phyloP scores from a whole-genome alignment of 2,329 filamentous ascomycete species.

The Sarocladium oryzae region DNA sequence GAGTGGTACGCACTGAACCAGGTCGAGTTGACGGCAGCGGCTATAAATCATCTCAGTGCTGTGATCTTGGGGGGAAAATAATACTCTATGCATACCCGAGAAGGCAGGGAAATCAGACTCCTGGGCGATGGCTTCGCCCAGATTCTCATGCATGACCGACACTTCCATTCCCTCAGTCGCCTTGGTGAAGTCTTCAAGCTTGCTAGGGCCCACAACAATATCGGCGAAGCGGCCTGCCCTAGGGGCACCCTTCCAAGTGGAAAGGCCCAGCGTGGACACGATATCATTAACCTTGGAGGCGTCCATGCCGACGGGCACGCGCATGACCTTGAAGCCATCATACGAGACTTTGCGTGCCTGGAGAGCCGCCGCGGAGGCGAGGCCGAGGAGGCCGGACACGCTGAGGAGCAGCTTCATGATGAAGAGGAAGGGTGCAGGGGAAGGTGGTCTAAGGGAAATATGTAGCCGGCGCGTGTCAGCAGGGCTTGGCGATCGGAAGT shows the following conservation, averaged over 20 bases:
- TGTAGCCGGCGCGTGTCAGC: neutral
- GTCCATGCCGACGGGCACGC: slow-evolving; percentile 29
- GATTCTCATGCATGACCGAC: slow-evolving; percentile 31
- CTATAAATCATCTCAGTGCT: neutral
- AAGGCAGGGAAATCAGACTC: slow-evolving; percentile 19
- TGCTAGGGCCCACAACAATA: slow-evolving; percentile 31
- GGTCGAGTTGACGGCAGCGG: slow-evolving; percentile 15
- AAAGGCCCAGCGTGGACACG: slow-evolving; percentile 26
- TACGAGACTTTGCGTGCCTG: slow-evolving; percentile 26
- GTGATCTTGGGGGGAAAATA: neutral
- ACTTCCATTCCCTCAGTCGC: slow-evolving; percentile 22
- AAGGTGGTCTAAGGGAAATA: neutral
- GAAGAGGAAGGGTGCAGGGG: neutral
- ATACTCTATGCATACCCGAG: neutral
- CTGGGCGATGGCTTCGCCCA: slow-evolving; percentile 30
- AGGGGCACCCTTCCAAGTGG: slow-evolving; percentile 17
- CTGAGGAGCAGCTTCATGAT: slow-evolving; percentile 7
- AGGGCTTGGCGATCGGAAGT: neutral
- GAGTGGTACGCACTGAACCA: slow-evolving; percentile 46
- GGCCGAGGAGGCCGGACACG: neutral
- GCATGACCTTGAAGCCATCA: slow-evolving; percentile 38
- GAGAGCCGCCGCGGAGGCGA: neutral
- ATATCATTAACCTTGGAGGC: slow-evolving; percentile 28
- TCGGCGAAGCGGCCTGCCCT: slow-evolving; percentile 27
- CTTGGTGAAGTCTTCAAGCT: slow-evolving; percentile 26